phyloP scores from a whole-genome alignment of 2,329 filamentous ascomycete genomes.

The Stachybotrys chlorohalonatus region DNA sequence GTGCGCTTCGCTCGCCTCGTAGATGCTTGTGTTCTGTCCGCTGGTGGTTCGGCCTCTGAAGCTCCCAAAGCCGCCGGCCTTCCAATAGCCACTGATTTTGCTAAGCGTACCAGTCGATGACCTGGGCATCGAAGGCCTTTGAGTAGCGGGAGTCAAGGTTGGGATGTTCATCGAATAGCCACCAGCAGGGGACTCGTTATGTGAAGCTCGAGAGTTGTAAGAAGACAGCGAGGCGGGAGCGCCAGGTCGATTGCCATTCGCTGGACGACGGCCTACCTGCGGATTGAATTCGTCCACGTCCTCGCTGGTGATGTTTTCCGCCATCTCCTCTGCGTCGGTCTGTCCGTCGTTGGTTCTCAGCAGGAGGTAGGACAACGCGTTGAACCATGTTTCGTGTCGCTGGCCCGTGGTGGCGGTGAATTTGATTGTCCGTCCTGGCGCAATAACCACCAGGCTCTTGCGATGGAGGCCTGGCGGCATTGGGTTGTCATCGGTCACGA shows the following conservation, averaged over 20 bases:
- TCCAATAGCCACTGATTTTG: slow-evolving; percentile 53
- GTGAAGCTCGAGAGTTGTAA: slow-evolving; percentile 65
- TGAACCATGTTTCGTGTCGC: slow-evolving; percentile 97
- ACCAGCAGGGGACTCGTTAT: slow-evolving; percentile 52
- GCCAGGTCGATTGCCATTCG: slow-evolving; percentile 35
- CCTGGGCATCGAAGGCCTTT: slow-evolving; percentile 22
- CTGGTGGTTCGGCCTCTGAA: slow-evolving; percentile 42
- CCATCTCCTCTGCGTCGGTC: slow-evolving; percentile 50
- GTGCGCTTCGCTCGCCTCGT: slow-evolving; percentile 54
- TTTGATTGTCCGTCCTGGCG: slow-evolving; percentile 80
- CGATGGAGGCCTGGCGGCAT: slow-evolving; percentile 90
- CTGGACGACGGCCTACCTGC: slow-evolving; percentile 28
- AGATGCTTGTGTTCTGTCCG: slow-evolving; percentile 38
- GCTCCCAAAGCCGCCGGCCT: slow-evolving; percentile 42
- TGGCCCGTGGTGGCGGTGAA: slow-evolving; percentile 92
- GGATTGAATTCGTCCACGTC: slow-evolving; percentile 80
- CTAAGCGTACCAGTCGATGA: slow-evolving; percentile 40
- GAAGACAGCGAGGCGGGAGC: slow-evolving; percentile 64
- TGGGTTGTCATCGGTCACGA: slow-evolving; percentile 89
- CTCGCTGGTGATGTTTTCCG: slow-evolving; percentile 48
- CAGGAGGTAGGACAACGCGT: slow-evolving; percentile 86
- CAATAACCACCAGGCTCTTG: slow-evolving; percentile 85
- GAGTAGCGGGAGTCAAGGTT: slow-evolving; percentile 44
- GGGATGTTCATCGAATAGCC: slow-evolving; percentile 43
- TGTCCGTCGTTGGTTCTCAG: slow-evolving; percentile 63